Conservation (phyloP, 768 basidiomycete genomes). For the Pisolithus sp. region DNA sequence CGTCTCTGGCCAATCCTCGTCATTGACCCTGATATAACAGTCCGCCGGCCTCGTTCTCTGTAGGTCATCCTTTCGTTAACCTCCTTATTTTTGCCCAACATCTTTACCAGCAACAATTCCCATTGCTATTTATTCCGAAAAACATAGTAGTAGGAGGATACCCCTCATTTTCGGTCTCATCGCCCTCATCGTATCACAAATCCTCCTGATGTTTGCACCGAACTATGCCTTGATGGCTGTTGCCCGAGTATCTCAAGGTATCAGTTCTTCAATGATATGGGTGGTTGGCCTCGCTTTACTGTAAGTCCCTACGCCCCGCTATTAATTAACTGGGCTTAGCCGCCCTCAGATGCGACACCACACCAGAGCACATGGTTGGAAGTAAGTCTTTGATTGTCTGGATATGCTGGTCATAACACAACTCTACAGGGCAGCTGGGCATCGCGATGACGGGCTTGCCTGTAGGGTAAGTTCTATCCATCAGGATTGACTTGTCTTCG, state of each 20-base stretch:
- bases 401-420: neutral
- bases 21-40: conserved; percentile 24
- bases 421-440: conserved; percentile 48
- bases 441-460: conserved; percentile 54
- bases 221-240: conserved; percentile 51
- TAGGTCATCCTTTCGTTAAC: conserved; percentile 22
- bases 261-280: conserved; percentile 58
- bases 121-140: conserved; percentile 51
- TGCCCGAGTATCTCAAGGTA: conserved; percentile 54
- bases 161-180: conserved; percentile 49
- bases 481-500: neutral
- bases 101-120: conserved; percentile 44
- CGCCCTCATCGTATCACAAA: conserved; percentile 45
- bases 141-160: conserved; percentile 36
- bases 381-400: conserved; percentile 30
- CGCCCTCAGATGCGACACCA: conserved; percentile 45
- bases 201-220: conserved; percentile 59
- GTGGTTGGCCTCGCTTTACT: conserved; percentile 54
- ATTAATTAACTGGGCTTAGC: conserved; percentile 6
- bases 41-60: conserved; percentile 52
- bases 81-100: neutral
- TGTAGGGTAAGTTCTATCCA: conserved; percentile 35
- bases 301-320: conserved; percentile 24
- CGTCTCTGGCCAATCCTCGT: neutral
- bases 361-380: conserved; percentile 42